Conservation (phyloP, 805 yeast species). For the Zygotorulaspora danielsina region DNA sequence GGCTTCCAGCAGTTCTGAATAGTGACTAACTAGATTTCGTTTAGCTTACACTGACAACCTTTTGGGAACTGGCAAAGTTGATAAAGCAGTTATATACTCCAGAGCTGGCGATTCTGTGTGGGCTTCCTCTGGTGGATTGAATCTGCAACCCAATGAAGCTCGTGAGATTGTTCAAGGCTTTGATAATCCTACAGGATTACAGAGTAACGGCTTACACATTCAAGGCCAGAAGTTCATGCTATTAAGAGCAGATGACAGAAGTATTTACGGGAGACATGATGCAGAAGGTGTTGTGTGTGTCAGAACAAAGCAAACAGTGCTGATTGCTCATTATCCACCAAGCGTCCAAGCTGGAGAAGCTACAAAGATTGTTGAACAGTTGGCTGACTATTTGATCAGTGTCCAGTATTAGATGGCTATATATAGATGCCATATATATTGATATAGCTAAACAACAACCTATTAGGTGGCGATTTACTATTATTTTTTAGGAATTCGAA, state of each 20-base stretch:
- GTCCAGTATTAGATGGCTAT: conserved; percentile 62
- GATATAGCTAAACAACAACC: neutral
- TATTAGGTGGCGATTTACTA: neutral
- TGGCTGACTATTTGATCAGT: conserved; percentile 90
- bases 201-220: conserved; percentile 80
- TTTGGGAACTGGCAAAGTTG: conserved; percentile 79
- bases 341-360: conserved; percentile 94
- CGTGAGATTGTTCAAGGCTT: conserved; percentile 72
- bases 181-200: conserved; percentile 71
- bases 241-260: conserved; percentile 84
- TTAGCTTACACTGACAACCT: conserved; percentile 93
- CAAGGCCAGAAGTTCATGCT: conserved; percentile 84
- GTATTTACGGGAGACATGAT: conserved; percentile 88
- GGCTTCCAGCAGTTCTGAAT: neutral
- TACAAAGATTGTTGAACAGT: conserved; percentile 86
- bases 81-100: conserved; percentile 89
- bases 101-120: conserved; percentile 92
- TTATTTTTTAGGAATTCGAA: conserved; percentile 28
- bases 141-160: conserved; percentile 66
- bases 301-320: conserved; percentile 87
- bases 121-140: conserved; percentile 76
- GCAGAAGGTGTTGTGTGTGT: conserved; percentile 87
- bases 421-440: neutral
- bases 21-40: conserved; percentile 10
- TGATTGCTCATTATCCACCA: conserved; percentile 91